Evolutionary conservation across 495 filamentous ascomycete genomes (phyloP).

Genomic region (Sordaria brevicollis): DNA sequence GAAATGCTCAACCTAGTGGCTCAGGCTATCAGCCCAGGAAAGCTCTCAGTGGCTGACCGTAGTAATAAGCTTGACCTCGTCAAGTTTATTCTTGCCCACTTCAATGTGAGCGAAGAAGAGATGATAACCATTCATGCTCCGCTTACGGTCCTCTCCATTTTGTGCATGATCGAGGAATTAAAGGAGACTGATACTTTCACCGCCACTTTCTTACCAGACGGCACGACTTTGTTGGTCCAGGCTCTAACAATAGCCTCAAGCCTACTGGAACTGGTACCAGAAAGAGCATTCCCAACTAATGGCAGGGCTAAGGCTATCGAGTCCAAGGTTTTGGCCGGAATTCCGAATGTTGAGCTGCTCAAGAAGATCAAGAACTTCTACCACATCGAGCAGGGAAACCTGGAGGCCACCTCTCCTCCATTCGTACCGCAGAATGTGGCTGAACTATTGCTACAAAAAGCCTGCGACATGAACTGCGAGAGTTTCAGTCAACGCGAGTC

Average conservation of each 20-base stretch:
- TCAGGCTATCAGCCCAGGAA: conserved; percentile 42
- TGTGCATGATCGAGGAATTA: conserved; percentile 49
- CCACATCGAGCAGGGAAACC: conserved; percentile 42
- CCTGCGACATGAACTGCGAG: conserved; percentile 42
- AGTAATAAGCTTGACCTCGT: conserved; percentile 58
- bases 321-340: conserved; percentile 18
- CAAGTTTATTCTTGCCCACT: conserved; percentile 72
- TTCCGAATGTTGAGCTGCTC: conserved; percentile 42
- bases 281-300: conserved; percentile 51
- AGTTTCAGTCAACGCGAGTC: conserved; percentile 27
- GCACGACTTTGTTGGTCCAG: conserved; percentile 16
- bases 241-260: conserved; percentile 44
- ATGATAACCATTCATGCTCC: conserved; percentile 85
- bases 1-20: conserved; percentile 55
- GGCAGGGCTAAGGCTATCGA: conserved; percentile 15
- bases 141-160: conserved; percentile 53
- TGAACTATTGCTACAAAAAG: conserved; percentile 52
- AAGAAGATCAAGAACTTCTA: conserved; percentile 58
- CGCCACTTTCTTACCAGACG: not conserved
- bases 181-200: conserved; percentile 13
- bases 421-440: conserved; percentile 46
- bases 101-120: conserved; percentile 93
- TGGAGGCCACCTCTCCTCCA: conserved; percentile 41
- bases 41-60: conserved; percentile 29
- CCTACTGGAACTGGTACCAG: conserved; percentile 57